phyloP scores from a whole-genome alignment of 257 asterid genomes.

The Solanum tarapatanum region DNA sequence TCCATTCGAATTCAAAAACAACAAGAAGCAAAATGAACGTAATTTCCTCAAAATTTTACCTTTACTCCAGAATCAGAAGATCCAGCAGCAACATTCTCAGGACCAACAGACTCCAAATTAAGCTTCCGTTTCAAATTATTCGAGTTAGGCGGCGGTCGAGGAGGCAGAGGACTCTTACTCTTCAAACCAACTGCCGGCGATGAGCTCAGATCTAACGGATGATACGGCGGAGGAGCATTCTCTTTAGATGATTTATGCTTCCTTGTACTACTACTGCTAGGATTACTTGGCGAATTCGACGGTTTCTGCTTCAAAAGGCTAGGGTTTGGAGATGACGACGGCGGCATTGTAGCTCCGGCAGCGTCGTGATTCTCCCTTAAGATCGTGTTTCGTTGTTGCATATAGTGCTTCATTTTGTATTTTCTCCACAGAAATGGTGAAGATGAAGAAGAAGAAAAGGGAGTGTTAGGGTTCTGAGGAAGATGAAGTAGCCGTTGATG shows the following conservation, averaged over 20 bases:
- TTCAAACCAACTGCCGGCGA: slow-evolving; percentile 21
- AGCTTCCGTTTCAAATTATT: slow-evolving; percentile 66
- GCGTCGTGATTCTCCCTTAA: slow-evolving; percentile 40
- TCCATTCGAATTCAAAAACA: not conserved
- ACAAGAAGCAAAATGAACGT: not conserved
- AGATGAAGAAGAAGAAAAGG: not conserved
- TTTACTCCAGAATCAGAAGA: slow-evolving; percentile 68
- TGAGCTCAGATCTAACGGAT: not conserved
- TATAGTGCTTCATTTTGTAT: slow-evolving; percentile 39
- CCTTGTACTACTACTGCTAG: slow-evolving; percentile 8
- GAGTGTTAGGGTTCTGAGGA: not conserved
- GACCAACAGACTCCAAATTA: slow-evolving; percentile 39
- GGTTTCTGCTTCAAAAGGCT: slow-evolving; percentile 14
- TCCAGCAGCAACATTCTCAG: slow-evolving; percentile 25
- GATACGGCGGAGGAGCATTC: slow-evolving; percentile 55
- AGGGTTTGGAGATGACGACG: slow-evolving; percentile 41
- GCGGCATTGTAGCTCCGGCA: not conserved
- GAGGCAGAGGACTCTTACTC: slow-evolving; percentile 74
- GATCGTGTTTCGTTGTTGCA: slow-evolving; percentile 46
- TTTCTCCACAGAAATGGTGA: not conserved
- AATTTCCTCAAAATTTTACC: slow-evolving; percentile 16
- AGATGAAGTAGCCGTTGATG: not conserved
- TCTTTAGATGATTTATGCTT: slow-evolving; percentile 56
- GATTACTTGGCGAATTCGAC: slow-evolving; percentile 17
- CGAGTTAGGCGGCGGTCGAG: slow-evolving; percentile 48